These are phyloP conservation scores for Botrytis sinoallii DNA, from an alignment of 2,329 filamentous ascomycete genomes.

Conservation along the genomic window DNA sequence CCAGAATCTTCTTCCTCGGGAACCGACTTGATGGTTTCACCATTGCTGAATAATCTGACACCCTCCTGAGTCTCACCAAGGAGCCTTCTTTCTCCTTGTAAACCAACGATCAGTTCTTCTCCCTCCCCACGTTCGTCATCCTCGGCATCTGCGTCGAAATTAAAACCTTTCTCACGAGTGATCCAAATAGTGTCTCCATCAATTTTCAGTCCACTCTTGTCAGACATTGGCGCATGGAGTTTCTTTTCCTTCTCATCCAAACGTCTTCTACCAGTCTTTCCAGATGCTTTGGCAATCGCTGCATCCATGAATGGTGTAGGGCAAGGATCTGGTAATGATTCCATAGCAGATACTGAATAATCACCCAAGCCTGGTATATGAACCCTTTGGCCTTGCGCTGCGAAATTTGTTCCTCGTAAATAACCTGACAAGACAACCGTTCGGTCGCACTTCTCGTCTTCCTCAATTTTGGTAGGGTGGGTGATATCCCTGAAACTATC, in stretches of 20 bases:
- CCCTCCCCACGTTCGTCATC: slow-evolving; percentile 79
- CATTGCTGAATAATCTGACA: slow-evolving; percentile 80
- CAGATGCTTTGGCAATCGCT: slow-evolving; percentile 76
- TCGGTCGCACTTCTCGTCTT: slow-evolving; percentile 84
- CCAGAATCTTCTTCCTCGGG: slow-evolving; percentile 59
- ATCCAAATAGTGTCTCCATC: slow-evolving; percentile 97
- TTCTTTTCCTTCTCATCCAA: slow-evolving; percentile 97
- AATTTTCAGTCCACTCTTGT: slow-evolving; percentile 91
- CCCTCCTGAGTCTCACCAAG: slow-evolving; percentile 80
- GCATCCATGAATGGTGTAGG: slow-evolving; percentile 91
- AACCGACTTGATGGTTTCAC: slow-evolving; percentile 61
- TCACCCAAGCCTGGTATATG: slow-evolving; percentile 93
- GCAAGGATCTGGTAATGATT: slow-evolving; percentile 88
- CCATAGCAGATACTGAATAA: slow-evolving; percentile 77
- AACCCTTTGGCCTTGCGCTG: slow-evolving; percentile 77
- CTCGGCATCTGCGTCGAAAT: slow-evolving; percentile 66
- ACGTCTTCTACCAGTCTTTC: slow-evolving; percentile 75
- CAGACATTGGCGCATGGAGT: slow-evolving; percentile 95
- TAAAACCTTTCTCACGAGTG: slow-evolving; percentile 66
- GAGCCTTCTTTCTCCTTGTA: slow-evolving; percentile 78
- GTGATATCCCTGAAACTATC: slow-evolving; percentile 96
- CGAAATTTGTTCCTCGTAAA: slow-evolving; percentile 89
- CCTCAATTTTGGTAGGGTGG: slow-evolving; percentile 85
- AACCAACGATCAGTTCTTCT: slow-evolving; percentile 87
- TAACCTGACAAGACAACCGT: slow-evolving; percentile 92